Evolutionary conservation across 768 basidiomycete genomes (phyloP).

Genomic region (Strobilomyces echinocephalus): DNA sequence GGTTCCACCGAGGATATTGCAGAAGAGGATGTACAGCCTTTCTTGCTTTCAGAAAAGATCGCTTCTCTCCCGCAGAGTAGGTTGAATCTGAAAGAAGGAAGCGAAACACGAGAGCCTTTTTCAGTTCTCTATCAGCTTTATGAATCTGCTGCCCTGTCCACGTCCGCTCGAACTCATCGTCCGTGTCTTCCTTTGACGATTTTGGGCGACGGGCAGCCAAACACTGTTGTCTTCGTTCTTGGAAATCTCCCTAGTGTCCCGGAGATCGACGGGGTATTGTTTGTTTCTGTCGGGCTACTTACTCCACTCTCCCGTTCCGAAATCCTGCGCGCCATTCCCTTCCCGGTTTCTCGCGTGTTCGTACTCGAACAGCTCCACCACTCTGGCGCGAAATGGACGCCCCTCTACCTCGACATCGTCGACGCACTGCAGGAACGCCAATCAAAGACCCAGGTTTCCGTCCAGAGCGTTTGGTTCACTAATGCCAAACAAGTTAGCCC

Average conservation of each 20-base stretch:
- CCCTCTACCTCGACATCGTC: slow-evolving; percentile 79
- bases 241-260: slow-evolving; percentile 45
- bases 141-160: slow-evolving; percentile 62
- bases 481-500: slow-evolving; percentile 36
- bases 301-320: slow-evolving; percentile 59
- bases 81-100: background rate
- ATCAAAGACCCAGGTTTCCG: slow-evolving; percentile 42
- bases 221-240: slow-evolving; percentile 67
- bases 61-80: slow-evolving; percentile 24
- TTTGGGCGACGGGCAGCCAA: slow-evolving; percentile 51
- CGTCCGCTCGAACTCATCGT: slow-evolving; percentile 57
- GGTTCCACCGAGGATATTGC: slow-evolving; percentile 46
- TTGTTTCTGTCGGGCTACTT: slow-evolving; percentile 63
- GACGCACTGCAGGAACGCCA: slow-evolving; percentile 62
- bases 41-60: slow-evolving; percentile 49
- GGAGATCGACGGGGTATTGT: slow-evolving; percentile 52
- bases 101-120: slow-evolving; percentile 6
- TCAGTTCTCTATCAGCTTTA: slow-evolving; percentile 50
- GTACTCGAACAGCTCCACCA: slow-evolving; percentile 76
- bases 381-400: slow-evolving; percentile 84
- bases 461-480: slow-evolving; percentile 65
- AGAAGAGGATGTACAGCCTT: slow-evolving; percentile 55
- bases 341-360: slow-evolving; percentile 60
- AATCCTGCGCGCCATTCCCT: slow-evolving; percentile 56
- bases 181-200: slow-evolving; percentile 52